These are phyloP conservation scores for Dunaliella primolecta DNA, from an alignment of 139 green algal species.

Conservation along the genomic window DNA sequence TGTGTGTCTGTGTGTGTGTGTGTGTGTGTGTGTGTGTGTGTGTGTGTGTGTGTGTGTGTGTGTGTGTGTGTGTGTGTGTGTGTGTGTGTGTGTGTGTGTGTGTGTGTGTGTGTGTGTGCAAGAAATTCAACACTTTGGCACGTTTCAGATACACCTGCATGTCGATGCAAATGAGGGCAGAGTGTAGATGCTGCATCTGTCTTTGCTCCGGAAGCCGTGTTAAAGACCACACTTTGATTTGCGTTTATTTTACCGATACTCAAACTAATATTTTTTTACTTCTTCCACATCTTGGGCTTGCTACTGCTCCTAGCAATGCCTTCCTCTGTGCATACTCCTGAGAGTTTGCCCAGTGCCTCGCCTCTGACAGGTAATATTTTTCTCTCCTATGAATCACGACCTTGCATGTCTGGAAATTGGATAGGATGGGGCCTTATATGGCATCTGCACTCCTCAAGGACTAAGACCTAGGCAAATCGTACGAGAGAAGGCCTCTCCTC, in stretches of 20 bases:
- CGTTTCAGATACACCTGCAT: background rate
- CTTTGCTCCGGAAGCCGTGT: background rate
- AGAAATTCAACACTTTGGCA: too few species aligned
- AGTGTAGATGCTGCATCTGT: too few species aligned
- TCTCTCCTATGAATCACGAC: background rate
- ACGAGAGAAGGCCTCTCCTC: too few species aligned
- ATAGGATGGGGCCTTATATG: too few species aligned
- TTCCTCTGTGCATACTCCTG: background rate
- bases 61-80: too few species aligned
- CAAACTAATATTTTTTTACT: background rate
- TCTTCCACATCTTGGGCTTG: background rate
- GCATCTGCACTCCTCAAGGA: too few species aligned
- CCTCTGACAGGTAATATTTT: background rate
- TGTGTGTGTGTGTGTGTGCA: background rate
- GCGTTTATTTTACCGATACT: background rate
- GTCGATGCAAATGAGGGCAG: constrained; percentile 13
- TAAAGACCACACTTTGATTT: background rate
- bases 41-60: too few species aligned
- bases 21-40: background rate
- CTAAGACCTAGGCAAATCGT: too few species aligned
- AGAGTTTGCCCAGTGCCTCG: background rate
- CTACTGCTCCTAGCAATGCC: background rate
- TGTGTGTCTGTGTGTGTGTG: too few species aligned
- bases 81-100: too few species aligned
- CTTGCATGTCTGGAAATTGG: too few species aligned